Evolutionary conservation across 306 rosid genomes (phyloP), one percentile per base, ranked within the genome.

Genomic region (Cicer bijugum): DNA sequence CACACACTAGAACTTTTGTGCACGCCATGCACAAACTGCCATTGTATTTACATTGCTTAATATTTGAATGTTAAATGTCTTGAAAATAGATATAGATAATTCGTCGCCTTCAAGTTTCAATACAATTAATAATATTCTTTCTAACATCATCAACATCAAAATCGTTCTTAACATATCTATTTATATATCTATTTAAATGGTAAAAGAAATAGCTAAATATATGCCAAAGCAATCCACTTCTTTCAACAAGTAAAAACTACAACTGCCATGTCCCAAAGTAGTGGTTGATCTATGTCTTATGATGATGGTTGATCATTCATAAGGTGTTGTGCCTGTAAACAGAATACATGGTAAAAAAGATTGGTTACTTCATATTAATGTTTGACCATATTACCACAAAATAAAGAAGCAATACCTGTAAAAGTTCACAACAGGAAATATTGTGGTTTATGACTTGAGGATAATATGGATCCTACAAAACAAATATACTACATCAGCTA

Each of bases 401-500:
- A 42, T 23, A 64, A 39, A 64, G 3, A 64, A 42, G 8, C 48
- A 40, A 16, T 16, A 40, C 69, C 50, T 40, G 70, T 17, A 64
- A n/a, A 64, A 42, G 70, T 64, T 64, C 52, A 40, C 37, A 64
- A 6, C 35, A 64, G 38, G 51, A 16, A 43, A 44, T 37, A 64
- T 42, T 64, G 4, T 42, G 52, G 9, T 19, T 42, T 64, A 9
- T 40, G 52, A 44, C 43, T 42, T 64, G 52, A 42, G 70, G 37
- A 40, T 7, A 64, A 40, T 5, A 16, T 42, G 14, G 15, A 64
- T 16, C 52, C 70, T 64, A 40, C 10, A 6, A 8, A 62, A 38
- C 47, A 63, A 61, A 61, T 5, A 64, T 16, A 64, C 11, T 64
- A 11, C 28, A 10, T 64, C 50, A 17, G 52, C 14, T 64, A 40